Conservation (phyloP, 2,329 filamentous ascomycete genomes). For the Aspergillus hortae region DNA sequence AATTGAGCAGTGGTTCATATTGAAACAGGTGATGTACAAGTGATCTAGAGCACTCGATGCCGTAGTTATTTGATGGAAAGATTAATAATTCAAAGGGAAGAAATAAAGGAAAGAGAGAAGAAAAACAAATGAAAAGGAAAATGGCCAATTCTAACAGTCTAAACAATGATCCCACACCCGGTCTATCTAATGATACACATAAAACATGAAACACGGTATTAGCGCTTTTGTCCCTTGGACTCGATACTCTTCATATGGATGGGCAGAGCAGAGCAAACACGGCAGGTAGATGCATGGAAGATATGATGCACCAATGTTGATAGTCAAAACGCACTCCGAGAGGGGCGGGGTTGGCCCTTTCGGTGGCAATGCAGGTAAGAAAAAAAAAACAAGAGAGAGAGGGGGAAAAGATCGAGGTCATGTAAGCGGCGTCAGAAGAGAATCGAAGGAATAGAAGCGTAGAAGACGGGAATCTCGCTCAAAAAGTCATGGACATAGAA, state of each 20-base stretch:
- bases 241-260: not conserved
- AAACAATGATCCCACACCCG: conserved; percentile 14
- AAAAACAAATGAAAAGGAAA: conserved; percentile 5
- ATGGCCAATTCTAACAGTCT: conserved; percentile 16
- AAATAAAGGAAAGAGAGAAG: conserved; percentile 3
- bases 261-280: not conserved
- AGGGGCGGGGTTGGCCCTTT: not conserved
- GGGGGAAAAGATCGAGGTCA: not conserved
- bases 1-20: too few species aligned
- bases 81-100: conserved; percentile 6
- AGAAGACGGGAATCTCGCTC: conserved; percentile 10
- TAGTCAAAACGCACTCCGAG: too few species aligned
- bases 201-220: conserved; percentile 10
- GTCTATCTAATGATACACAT: conserved; percentile 28
- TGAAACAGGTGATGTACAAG: too few species aligned
- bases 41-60: not conserved
- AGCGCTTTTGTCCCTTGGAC: conserved; percentile 17
- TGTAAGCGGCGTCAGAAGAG: conserved; percentile 11
- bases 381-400: not conserved
- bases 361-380: not conserved
- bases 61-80: not conserved
- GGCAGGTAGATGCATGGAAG: not conserved
- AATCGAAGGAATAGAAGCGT: conserved; percentile 15
- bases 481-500: conserved; percentile 12
- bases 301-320: not conserved